Evolutionary conservation across 2,329 filamentous ascomycete genomes (phyloP).

Genomic region (Pestalotiopsis fici): DNA sequence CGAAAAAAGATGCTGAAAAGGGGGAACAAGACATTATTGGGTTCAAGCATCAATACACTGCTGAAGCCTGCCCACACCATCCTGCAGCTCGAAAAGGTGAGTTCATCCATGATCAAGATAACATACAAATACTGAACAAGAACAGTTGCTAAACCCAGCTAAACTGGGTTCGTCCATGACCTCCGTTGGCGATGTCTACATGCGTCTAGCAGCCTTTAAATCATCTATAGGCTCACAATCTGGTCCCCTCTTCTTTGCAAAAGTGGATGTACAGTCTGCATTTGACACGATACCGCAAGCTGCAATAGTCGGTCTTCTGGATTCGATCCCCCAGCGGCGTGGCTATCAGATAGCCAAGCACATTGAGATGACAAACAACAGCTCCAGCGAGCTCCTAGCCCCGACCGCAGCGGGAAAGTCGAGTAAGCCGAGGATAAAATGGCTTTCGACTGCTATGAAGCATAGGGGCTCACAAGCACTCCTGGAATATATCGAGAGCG

Average conservation of each 20-base stretch:
- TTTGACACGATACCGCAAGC: conserved; percentile 94
- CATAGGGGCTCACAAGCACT: conserved; percentile 44
- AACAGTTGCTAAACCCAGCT: conserved; percentile 48
- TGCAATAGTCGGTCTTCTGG: conserved; percentile 68
- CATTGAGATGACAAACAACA: conserved; percentile 58
- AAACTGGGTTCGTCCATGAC: conserved; percentile 79
- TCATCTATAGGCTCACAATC: conserved; percentile 38
- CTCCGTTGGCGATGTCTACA: conserved; percentile 79
- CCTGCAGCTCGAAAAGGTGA: conserved; percentile 76
- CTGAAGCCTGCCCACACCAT: conserved; percentile 75
- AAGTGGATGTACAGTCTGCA: conserved; percentile 87
- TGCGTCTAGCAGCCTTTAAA: conserved; percentile 71
- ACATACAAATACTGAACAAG: conserved; percentile 13
- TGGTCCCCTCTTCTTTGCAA: conserved; percentile 76
- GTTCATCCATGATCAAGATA: conserved; percentile 5
- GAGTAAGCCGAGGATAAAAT: conserved; percentile 45
- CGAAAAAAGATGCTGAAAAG: conserved; percentile 60
- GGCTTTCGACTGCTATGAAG: conserved; percentile 52
- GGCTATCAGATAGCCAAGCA: conserved; percentile 75
- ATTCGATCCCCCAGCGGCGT: conserved; percentile 53
- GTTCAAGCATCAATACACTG: conserved; percentile 49
- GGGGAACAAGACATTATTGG: conserved; percentile 37
- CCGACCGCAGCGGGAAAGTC: conserved; percentile 18
- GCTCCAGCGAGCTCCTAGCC: not conserved
- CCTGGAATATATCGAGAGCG: conserved; percentile 41